Percentiles rank a stretch among this genome's conserved stretches.
These are phyloP conservation scores for Zopfia rhizophila DNA, from an alignment of 2,329 filamentous ascomycete species.

Conservation along the genomic window DNA sequence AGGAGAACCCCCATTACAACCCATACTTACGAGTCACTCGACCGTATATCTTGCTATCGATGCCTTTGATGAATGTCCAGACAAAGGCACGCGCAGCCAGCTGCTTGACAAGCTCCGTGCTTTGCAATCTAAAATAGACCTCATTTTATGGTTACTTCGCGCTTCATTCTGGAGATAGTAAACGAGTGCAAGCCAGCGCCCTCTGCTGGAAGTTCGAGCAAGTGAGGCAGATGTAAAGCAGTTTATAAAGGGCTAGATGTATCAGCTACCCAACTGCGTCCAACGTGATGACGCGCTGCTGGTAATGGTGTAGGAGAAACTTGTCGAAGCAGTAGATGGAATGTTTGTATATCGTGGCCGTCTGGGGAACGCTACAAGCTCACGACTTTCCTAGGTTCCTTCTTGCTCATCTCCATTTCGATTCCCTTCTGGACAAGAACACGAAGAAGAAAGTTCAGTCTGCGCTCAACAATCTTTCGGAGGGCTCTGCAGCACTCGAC, in stretches of 20 bases:
- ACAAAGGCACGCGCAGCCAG: slow-evolving; percentile 14
- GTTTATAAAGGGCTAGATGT: slow-evolving; percentile 16
- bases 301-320: slow-evolving; percentile 7
- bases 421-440: slow-evolving; percentile 39
- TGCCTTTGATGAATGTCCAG: slow-evolving; percentile 40
- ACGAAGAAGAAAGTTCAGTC: slow-evolving; percentile 43
- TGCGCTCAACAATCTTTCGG: slow-evolving; percentile 41
- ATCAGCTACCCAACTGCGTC: slow-evolving; percentile 14
- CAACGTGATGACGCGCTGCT: slow-evolving; percentile 12
- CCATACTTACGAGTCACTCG: slow-evolving; percentile 25
- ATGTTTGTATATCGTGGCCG: slow-evolving; percentile 22
- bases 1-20: slow-evolving; percentile 27
- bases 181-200: slow-evolving; percentile 4
- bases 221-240: slow-evolving; percentile 21
- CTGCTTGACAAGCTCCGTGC: slow-evolving; percentile 16
- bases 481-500: slow-evolving; percentile 44
- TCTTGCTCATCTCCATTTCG: slow-evolving; percentile 50
- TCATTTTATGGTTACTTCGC: slow-evolving; percentile 24
- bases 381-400: slow-evolving; percentile 47
- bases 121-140: slow-evolving; percentile 11
- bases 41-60: slow-evolving; percentile 40
- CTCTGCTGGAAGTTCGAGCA: slow-evolving; percentile 21
- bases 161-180: slow-evolving; percentile 18
- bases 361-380: slow-evolving; percentile 9
- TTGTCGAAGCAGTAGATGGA: slow-evolving; percentile 22